Conservation (phyloP, 2,329 filamentous ascomycete species). For the Neopestalotiopsis rosae region DNA sequence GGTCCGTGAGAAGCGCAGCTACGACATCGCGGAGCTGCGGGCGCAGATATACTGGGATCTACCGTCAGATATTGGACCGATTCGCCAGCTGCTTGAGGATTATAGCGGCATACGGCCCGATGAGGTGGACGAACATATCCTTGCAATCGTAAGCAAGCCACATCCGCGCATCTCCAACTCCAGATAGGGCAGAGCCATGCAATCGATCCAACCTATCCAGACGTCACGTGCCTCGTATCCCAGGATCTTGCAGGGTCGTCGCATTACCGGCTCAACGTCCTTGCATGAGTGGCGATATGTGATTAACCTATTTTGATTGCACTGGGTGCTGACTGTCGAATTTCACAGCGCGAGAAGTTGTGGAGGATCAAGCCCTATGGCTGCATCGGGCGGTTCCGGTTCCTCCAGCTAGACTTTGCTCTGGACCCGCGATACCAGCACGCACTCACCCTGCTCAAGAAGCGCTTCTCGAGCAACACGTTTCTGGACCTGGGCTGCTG, state of each 20-base stretch:
- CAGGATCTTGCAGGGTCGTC: background rate
- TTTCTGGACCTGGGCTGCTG: conserved; percentile 19
- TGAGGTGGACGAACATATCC: conserved; percentile 35
- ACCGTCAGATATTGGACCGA: conserved; percentile 33
- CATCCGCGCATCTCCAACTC: background rate
- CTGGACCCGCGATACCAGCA: conserved; percentile 4
- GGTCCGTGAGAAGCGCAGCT: conserved; percentile 8
- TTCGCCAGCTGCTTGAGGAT: conserved; percentile 29
- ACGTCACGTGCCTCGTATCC: background rate
- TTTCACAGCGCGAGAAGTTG: conserved; percentile 48
- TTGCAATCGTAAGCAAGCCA: conserved; percentile 29
- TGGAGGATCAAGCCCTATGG: conserved; percentile 44
- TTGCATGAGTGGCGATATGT: too few relatives aligned
- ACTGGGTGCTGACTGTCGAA: too few relatives aligned
- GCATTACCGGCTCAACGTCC: background rate
- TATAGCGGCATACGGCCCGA: conserved; percentile 34
- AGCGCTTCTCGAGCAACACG: conserved; percentile 36
- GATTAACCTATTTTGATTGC: too few relatives aligned
- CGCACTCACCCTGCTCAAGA: conserved; percentile 41
- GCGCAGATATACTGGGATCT: conserved; percentile 24
- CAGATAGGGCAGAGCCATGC: background rate
- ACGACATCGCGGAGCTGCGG: conserved; percentile 16
- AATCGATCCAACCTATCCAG: too few relatives aligned
- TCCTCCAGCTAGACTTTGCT: conserved; percentile 23
- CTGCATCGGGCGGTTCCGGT: conserved; percentile 21